phyloP scores from a whole-genome alignment of 2,329 filamentous ascomycete species.

The Periglandula ipomoeae region DNA sequence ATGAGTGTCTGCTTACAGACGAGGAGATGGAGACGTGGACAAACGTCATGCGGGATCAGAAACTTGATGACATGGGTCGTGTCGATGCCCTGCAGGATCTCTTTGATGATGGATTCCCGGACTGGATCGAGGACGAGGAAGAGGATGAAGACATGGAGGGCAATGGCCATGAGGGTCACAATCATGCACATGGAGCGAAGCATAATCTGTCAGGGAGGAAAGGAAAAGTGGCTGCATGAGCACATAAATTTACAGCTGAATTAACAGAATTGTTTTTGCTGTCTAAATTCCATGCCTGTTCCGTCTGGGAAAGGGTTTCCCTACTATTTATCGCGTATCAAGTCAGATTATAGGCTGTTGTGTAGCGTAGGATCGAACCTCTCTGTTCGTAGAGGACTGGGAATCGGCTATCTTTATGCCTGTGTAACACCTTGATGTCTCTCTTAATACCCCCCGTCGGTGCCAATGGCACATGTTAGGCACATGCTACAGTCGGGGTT shows the following conservation, averaged over 20 bases:
- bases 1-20: slow-evolving; percentile 53
- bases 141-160: slow-evolving; percentile 26
- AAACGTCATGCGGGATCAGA: slow-evolving; percentile 37
- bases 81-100: slow-evolving; percentile 35
- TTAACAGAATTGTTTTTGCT: too few relatives aligned
- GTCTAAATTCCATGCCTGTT: too few relatives aligned
- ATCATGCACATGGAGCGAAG: slow-evolving; percentile 2
- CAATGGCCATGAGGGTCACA: slow-evolving; percentile 15
- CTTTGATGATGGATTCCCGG: slow-evolving; percentile 52
- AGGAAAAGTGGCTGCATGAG: background rate
- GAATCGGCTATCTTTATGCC: background rate
- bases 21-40: slow-evolving; percentile 47
- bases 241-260: background rate
- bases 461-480: too few relatives aligned
- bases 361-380: too few relatives aligned
- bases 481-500: too few relatives aligned
- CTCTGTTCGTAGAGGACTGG: too few relatives aligned
- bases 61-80: slow-evolving; percentile 27
- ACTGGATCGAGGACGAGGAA: slow-evolving; percentile 39
- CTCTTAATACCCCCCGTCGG: too few relatives aligned
- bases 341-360: too few relatives aligned
- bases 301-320: too few relatives aligned
- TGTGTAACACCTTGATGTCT: background rate
- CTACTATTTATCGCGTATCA: too few relatives aligned
- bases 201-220: background rate